These are phyloP conservation scores for Bruguiera parviflora DNA, from an alignment of 345 rosid genomes.

Conservation along the genomic window DNA sequence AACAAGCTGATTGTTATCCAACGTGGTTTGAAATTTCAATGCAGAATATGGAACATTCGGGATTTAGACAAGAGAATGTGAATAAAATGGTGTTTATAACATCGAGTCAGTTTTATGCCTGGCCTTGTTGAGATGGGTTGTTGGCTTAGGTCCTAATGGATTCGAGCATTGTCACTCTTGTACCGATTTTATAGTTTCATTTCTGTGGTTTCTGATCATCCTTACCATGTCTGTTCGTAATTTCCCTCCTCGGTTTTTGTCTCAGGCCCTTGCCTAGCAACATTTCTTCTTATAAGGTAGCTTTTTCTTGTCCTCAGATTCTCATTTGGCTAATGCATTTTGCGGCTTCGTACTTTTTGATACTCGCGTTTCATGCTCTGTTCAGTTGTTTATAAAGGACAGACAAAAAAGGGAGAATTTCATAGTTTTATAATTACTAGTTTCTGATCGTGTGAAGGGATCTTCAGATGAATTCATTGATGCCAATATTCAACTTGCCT, in stretches of 20 bases:
- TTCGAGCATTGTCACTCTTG: too few relatives aligned
- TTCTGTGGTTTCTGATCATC: neutral
- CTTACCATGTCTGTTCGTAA: neutral
- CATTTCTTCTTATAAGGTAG: slow-evolving; percentile 89
- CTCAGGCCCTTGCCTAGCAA: slow-evolving; percentile 82
- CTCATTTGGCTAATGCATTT: neutral
- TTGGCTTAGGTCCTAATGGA: too few relatives aligned
- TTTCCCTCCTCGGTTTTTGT: slow-evolving; percentile 17
- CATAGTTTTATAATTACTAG: slow-evolving; percentile 26
- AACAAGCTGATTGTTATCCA: too few relatives aligned
- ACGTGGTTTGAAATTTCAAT: too few relatives aligned
- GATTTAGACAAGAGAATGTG: too few relatives aligned
- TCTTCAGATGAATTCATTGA: slow-evolving; percentile 95
- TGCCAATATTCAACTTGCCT: slow-evolving; percentile 85
- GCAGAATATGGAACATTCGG: too few relatives aligned
- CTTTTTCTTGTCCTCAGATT: slow-evolving; percentile 5
- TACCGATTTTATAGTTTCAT: neutral
- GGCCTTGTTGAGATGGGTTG: too few relatives aligned
- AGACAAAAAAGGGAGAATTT: slow-evolving; percentile 5
- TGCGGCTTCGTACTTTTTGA: neutral
- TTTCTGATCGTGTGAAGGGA: slow-evolving; percentile 64
- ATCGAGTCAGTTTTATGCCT: too few relatives aligned
- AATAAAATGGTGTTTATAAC: too few relatives aligned
- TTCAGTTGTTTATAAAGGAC: slow-evolving; percentile 4
- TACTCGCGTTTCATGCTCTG: neutral